A percentile compares a stretch with the other conserved stretches of the same genome.
phyloP scores from a whole-genome alignment of 331 rosid species.

The Pyracantha coccinea region DNA sequence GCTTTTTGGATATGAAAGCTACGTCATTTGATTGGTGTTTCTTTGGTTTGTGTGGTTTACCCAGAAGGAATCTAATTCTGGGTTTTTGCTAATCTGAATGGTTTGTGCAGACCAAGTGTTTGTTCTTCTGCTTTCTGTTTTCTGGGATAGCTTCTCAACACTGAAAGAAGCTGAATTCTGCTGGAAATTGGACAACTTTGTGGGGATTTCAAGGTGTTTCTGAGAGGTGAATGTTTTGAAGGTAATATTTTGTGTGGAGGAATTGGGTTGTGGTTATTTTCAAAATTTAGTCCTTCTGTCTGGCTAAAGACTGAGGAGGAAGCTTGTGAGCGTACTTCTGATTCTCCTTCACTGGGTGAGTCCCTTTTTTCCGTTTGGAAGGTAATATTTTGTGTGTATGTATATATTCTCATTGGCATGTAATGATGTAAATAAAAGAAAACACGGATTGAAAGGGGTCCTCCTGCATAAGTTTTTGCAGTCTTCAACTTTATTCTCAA shows the following conservation, averaged over 20 bases:
- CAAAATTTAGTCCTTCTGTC: background rate
- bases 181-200: conserved; percentile 7
- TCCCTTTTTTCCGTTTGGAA: background rate
- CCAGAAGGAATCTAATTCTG: background rate
- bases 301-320: background rate
- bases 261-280: conserved; percentile 12
- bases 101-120: background rate
- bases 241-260: background rate
- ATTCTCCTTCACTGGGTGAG: conserved; percentile 13
- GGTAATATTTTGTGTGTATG: too few species aligned
- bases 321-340: conserved; percentile 3
- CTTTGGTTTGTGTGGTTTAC: background rate
- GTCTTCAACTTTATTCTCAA: background rate
- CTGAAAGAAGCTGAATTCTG: conserved; percentile 1
- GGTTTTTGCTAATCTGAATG: background rate
- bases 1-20: background rate
- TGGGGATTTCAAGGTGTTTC: background rate
- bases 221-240: background rate
- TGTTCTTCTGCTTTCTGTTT: background rate
- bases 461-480: background rate
- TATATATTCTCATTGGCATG: background rate
- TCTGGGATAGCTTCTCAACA: background rate
- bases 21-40: background rate
- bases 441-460: background rate
- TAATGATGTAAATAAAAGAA: background rate